Evolutionary conservation across 2,329 filamentous ascomycete species (phyloP), one percentile per base, ranked within the genome.

Genomic region (Pyrenochaeta sp.): DNA sequence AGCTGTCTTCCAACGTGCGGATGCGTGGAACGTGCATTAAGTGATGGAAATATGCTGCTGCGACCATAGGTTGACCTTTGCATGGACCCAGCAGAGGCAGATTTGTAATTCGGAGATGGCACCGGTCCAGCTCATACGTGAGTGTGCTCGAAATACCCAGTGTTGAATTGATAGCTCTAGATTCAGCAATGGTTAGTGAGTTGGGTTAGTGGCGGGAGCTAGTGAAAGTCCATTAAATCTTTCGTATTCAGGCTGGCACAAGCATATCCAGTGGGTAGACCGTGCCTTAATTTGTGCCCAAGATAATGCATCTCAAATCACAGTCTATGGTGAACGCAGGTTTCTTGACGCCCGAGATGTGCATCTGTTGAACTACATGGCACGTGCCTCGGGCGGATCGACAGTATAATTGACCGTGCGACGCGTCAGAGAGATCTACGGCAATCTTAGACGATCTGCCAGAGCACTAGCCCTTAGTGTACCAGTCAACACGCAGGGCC

Each of bases 361-460:
- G 30, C 25, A 47, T 27, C 36, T 24, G 10, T 25, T 24, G 40
- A 13, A 43, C 22, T 22, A 19, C 19, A 43, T 30, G 43, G 48
- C 54, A 44, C 27, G 37, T 43, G 42, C 42, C 30, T 39, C 46
- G 51, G 49, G 49, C 50, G 46, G 44, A 56, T 63, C 48, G 57
- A 58, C 52, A 47, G 25, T 37, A 56, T 44, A 52, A 47, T 56
- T 56, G 45, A 52, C 48, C 49, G 53, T 62, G 65, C 54, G 54
- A 48, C n/a, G 55, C 56, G 30, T 56, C 40, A 50, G 51, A 53
- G 57, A 27, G 51, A 60, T 63, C 56, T 48, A 59, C 58, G 60
- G 60, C 57, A 63, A 52, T 64, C 40, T 50, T 62, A 59, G 58
- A 62, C 55, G 51, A 61, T 59, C 55, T 65, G 46, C 52, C 46